Evolutionary conservation across 345 rosid species (phyloP), one percentile per base, ranked within the genome.

Genomic region (Ceriops tagal): DNA sequence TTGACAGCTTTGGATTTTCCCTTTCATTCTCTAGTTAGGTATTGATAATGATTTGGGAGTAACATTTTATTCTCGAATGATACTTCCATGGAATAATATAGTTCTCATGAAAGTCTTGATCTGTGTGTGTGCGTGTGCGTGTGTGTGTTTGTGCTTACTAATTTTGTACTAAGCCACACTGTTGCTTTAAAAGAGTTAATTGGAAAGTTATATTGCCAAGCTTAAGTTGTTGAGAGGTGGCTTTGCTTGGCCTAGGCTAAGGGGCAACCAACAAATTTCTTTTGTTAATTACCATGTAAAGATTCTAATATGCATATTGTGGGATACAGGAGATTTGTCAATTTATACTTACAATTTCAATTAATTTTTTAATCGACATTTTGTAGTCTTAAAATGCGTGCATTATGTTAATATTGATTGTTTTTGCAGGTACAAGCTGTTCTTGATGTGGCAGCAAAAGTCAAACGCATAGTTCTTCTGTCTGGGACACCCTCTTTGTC

Each of bases 401-500:
- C 18, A 43, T 43, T 43, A 15, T 22, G 59, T 56, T 56, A 30
- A 7, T 56, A 5, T 24, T 56, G 30, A 8, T 56, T 56, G 30
- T 56, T 30, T 27, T 56, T 32, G 75, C 91, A 91, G 97, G 81
- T 85, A 69, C 73, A 79, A 75, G 85, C 92, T 75, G 89, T 91
- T 72, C 95, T 93, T 73, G 92, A 88, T 75, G 78, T 89, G 77
- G 96, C 95, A 15, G 81, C 76, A 74, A 91, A 84, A 82, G 82
- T 88, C 83, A 87, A 86, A 73, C 96, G 64, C 71, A 80, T 87
- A 68, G 86, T 89, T 77, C 83, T 93, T 68, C 81, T 93, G 46
- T 91, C 98, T 24, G 98, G 98, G 78, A 93, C 98, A 56, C 98
- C 98, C 75, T 93, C 98, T 71, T 80, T 93, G 80, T 91, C 97